Conservation (phyloP, 768 basidiomycete genomes). For the Leccinellum luteum region DNA sequence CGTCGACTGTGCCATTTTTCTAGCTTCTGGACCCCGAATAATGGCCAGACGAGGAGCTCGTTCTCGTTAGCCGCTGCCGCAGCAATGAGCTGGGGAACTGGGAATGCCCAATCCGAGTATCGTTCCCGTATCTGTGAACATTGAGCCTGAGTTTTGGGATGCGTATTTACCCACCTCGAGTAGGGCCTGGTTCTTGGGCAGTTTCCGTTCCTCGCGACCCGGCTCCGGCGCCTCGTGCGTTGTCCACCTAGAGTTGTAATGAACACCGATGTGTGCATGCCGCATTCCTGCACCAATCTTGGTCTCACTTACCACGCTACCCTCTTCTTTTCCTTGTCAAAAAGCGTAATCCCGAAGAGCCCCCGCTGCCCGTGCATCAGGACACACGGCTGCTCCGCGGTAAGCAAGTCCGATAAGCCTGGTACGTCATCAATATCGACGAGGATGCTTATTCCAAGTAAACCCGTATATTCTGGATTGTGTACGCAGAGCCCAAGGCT, state of each 20-base stretch:
- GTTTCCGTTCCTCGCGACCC: conserved; percentile 29
- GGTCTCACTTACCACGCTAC: conserved; percentile 22
- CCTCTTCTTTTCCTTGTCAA: conserved; percentile 25
- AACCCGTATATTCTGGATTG: conserved; percentile 28
- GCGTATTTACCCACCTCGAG: conserved; percentile 10
- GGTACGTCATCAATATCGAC: conserved; percentile 17
- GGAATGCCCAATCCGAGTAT: conserved; percentile 28
- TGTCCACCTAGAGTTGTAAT: conserved; percentile 25
- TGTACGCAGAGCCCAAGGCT: conserved; percentile 18
- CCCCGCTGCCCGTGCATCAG: conserved; percentile 28
- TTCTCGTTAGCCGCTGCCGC: conserved; percentile 16
- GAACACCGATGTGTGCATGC: background rate
- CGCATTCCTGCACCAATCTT: background rate
- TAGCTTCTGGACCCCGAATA: conserved; percentile 25
- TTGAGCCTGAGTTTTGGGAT: background rate
- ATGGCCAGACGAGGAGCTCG: conserved; percentile 27
- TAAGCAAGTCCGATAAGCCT: conserved; percentile 20
- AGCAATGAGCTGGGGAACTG: conserved; percentile 26
- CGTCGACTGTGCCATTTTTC: conserved; percentile 24
- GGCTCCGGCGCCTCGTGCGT: conserved; percentile 26
- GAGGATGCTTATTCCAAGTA: conserved; percentile 24
- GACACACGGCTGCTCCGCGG: conserved; percentile 24
- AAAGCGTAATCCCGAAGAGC: conserved; percentile 27
- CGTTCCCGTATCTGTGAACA: conserved; percentile 22
- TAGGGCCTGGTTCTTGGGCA: conserved; percentile 21